Evolutionary conservation across 2,329 filamentous ascomycete species (phyloP).

Genomic region (Leptographium flavum): DNA sequence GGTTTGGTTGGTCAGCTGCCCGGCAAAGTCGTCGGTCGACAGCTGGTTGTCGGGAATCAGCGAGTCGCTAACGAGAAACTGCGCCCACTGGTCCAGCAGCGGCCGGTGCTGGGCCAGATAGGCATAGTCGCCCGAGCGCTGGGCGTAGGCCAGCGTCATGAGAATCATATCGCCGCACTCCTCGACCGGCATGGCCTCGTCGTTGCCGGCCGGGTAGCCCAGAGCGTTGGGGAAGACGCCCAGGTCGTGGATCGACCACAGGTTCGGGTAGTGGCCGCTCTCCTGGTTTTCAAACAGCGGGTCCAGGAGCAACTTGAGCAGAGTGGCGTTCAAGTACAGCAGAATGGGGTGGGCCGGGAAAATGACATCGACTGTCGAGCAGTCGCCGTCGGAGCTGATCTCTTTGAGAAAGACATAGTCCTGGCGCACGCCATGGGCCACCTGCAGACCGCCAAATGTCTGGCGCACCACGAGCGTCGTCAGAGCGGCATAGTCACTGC

Average conservation of each 20-base stretch:
- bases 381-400: slow-evolving; percentile 77
- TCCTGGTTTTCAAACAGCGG: slow-evolving; percentile 67
- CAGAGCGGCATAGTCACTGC: slow-evolving; percentile 60
- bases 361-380: slow-evolving; percentile 77
- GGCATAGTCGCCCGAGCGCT: slow-evolving; percentile 27
- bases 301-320: slow-evolving; percentile 63
- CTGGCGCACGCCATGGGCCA: slow-evolving; percentile 53
- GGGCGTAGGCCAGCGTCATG: slow-evolving; percentile 45
- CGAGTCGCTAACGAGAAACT: slow-evolving; percentile 55
- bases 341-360: slow-evolving; percentile 76
- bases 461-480: slow-evolving; percentile 71
- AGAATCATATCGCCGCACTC: slow-evolving; percentile 64
- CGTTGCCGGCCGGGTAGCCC: slow-evolving; percentile 50
- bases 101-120: slow-evolving; percentile 50
- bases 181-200: slow-evolving; percentile 61
- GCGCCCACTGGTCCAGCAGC: slow-evolving; percentile 58
- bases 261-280: slow-evolving; percentile 67
- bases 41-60: slow-evolving; percentile 58
- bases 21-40: slow-evolving; percentile 66
- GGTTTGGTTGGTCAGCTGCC: slow-evolving; percentile 58
- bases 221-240: slow-evolving; percentile 61
- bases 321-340: slow-evolving; percentile 64
- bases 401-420: slow-evolving; percentile 77
- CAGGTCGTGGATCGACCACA: slow-evolving; percentile 63
- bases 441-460: slow-evolving; percentile 61